These are phyloP conservation scores for Emiliania huxleyi DNA, from an alignment of 78 protist species.

Conservation along the genomic window DNA sequence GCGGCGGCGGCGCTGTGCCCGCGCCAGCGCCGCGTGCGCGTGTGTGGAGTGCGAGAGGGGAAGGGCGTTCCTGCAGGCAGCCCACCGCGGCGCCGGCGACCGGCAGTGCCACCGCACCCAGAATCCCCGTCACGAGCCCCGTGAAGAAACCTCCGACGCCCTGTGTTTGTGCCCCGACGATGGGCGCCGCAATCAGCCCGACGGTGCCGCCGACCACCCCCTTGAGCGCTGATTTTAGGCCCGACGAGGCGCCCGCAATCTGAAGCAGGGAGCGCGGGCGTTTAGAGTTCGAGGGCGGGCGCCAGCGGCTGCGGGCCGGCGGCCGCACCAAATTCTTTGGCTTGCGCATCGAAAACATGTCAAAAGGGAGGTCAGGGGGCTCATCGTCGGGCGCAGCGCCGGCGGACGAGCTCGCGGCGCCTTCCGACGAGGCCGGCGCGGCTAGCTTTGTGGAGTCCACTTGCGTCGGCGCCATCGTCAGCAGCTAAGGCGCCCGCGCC, in stretches of 20 bases:
- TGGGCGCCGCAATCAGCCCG: background rate
- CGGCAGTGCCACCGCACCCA: background rate
- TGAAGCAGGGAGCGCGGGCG: background rate
- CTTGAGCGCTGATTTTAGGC: background rate
- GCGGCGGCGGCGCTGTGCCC: too few species aligned
- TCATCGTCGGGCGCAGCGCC: background rate
- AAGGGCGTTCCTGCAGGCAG: too few species aligned
- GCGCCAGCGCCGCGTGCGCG: too few species aligned
- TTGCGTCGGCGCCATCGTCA: too few species aligned
- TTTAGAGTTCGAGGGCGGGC: background rate
- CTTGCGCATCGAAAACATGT: background rate
- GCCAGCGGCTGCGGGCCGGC: background rate
- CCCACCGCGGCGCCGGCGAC: constrained; percentile 3
- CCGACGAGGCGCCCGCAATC: background rate
- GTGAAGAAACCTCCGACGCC: background rate
- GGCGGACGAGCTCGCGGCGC: too few species aligned
- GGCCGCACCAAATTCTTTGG: background rate
- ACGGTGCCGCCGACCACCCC: background rate
- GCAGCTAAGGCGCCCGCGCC: too few species aligned
- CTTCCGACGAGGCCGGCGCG: too few species aligned
- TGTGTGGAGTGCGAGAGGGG: too few species aligned
- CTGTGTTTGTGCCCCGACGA: background rate
- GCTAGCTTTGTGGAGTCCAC: too few species aligned
- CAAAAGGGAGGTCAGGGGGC: background rate
- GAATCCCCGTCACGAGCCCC: background rate